Base-by-base conservation (phyloP, 768 basidiomycete genomes). In the Agaricus sinodeliciosus region DNA sequence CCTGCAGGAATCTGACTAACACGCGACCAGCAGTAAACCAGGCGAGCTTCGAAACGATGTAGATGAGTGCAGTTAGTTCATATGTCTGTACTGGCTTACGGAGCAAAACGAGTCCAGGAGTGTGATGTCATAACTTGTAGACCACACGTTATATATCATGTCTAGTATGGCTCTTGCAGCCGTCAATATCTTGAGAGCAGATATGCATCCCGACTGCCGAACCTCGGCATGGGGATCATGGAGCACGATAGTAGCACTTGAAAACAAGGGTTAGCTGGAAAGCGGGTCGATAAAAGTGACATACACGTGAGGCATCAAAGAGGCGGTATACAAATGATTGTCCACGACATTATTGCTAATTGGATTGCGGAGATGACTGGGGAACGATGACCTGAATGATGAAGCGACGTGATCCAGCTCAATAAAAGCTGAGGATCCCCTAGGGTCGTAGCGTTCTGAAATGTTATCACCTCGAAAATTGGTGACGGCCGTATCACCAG, bases 201-300 rank as follows among this genome's bases (percentile, higher is more conserved):
- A 88, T 39, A 81, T 72, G 58, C 87, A 90, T 34, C 79, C 78
- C 15, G 74, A 72, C 43, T 66, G 69, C 22, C 72, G 71, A 43
- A 85, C 71, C 54, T 80, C 77, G 15, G 87, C 85, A 60, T 88
- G 86, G 3, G 86, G 85, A 57, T 90, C 88, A 59, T 90, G 88
- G 39, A 90, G 67, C 16, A 88, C 70, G 48, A 90, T 84, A 12
- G 70, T 79, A 5, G 84, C 78, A 11, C 88, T 90, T 57, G 22
- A 51, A 54, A 37, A 25, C 37, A 43, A 43, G 9, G 28, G 9
- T 42, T 59, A 27, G 58, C 44, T 49, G 43, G 28, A 59, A 26
- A 25, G 34, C 16, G 12, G 44, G 2, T 25, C 12, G 12, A 18
- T 7, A 49, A 43, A 40, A 15, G 43, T 13, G 7, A 64, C 69